These are phyloP conservation scores for Xylaria telfairii DNA, from an alignment of 495 filamentous ascomycete genomes.

Conservation along the genomic window DNA sequence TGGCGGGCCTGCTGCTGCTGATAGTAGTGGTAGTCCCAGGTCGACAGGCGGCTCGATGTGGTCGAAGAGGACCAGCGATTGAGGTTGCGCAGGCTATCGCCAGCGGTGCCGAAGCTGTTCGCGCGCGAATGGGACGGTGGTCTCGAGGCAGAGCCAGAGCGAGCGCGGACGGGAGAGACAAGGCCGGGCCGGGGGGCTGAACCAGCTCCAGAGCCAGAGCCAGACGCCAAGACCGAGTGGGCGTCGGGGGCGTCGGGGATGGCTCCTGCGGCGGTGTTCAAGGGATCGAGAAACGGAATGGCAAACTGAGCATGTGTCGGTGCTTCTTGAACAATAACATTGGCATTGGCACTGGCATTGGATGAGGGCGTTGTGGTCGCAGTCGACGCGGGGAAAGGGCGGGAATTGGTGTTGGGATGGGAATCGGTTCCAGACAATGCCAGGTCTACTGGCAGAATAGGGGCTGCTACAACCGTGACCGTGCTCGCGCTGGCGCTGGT, in stretches of 20 bases:
- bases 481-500: background rate
- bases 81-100: constrained; percentile 72
- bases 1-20: constrained; percentile 24
- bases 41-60: constrained; percentile 68
- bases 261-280: constrained; percentile 32
- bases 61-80: constrained; percentile 87
- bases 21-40: constrained; percentile 35
- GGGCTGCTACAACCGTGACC: constrained; percentile 9
- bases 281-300: constrained; percentile 37
- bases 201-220: background rate
- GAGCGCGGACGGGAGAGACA: background rate
- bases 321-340: constrained; percentile 39
- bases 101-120: constrained; percentile 53
- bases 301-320: constrained; percentile 37
- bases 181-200: constrained; percentile 32
- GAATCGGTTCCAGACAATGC: constrained; percentile 16
- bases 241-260: constrained; percentile 37
- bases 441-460: constrained; percentile 1
- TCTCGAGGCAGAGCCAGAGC: constrained; percentile 26
- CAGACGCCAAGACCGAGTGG: constrained; percentile 25
- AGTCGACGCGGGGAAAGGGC: constrained; percentile 20
- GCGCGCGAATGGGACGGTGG: constrained; percentile 48
- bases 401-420: constrained; percentile 28
- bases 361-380: constrained; percentile 28
- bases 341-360: constrained; percentile 44